Base-by-base conservation (phyloP, 2,329 filamentous ascomycete genomes). In the Lecanoromycetidae sp. region DNA sequence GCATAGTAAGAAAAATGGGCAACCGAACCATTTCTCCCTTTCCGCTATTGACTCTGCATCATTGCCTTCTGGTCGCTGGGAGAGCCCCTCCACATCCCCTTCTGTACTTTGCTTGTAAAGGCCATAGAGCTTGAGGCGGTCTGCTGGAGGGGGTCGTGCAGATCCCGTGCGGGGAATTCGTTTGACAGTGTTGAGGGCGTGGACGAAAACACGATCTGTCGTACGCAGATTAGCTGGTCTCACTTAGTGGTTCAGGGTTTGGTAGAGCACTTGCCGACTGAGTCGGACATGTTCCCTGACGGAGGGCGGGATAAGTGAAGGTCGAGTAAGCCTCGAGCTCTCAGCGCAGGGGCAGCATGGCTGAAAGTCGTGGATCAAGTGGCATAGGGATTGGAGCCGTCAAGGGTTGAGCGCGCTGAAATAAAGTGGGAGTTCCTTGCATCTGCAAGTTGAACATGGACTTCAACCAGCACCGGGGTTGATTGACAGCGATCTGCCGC, bases 81-180 rank as follows among this genome's bases (percentile, higher is more conserved):
- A 93, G 41, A 96, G 87, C 40, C 86, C 85, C 56, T 91, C 84
- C 27, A 96, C 88, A 65, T 98, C 87, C 40, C 91, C 91, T 70
- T 98, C 76, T 91, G 96, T 96, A 53, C 87, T 87, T 67, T 98
- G 91, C 64, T 98, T 98, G 71, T 98, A 98, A 56, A 98, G 75
- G 54, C 91, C 91, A 81, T 98, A 98, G 52, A 98, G 82, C 49
- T 84, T 84, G 57, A 98, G 74, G 49, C 91, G 82, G 60, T 93
- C 88, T 52, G 76, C 71, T 2, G 87, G 78, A 39, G 91, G 91
- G 37, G 91, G 91, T 53, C 91, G 83, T 53, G 86, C 80, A 44
- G 87, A 87, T 54, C 91, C 90, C 15, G 88, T 94, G 61, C 91
- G 90, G 57, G 85, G 85, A 57, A 98, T 93, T 68, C 93, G 93